Evolutionary conservation across 495 filamentous ascomycete genomes (phyloP).

Genomic region (Penicillium manginii): DNA sequence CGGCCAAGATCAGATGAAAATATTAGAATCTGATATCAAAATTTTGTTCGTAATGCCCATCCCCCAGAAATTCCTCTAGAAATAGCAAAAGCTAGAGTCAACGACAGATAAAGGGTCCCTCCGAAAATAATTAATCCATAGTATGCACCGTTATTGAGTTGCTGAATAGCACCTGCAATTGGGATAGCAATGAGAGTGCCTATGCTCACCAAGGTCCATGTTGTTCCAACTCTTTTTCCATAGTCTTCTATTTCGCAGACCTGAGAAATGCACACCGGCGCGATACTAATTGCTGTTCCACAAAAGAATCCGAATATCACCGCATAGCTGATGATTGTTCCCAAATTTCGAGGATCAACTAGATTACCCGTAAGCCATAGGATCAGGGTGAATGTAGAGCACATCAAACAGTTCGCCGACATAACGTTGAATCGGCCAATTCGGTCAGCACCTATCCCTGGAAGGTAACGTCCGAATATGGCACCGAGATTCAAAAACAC

Average conservation of each 20-base stretch:
- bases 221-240: conserved; percentile 64
- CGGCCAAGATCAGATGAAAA: too few relatives aligned
- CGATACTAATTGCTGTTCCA: conserved; percentile 61
- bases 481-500: conserved; percentile 55
- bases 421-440: conserved; percentile 74
- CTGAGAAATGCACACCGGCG: conserved; percentile 63
- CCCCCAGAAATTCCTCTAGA: conserved; percentile 53
- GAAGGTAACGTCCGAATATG: conserved; percentile 47
- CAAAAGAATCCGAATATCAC: conserved; percentile 63
- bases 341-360: too few relatives aligned
- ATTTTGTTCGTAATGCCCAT: conserved; percentile 31
- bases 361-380: too few relatives aligned
- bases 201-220: conserved; percentile 61
- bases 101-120: conserved; percentile 53
- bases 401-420: conserved; percentile 51
- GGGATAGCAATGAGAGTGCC: conserved; percentile 74
- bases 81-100: conserved; percentile 49
- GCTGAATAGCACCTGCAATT: conserved; percentile 65
- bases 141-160: conserved; percentile 26
- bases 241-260: conserved; percentile 62
- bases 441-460: conserved; percentile 66
- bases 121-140: conserved; percentile 58
- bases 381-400: conserved; percentile 52
- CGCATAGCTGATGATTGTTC: conserved; percentile 57
- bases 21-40: too few relatives aligned